A percentile compares a stretch with the other conserved stretches of the same genome.
These are phyloP conservation scores for Teunomyces funiuensis DNA, from an alignment of 805 yeast species.

Conservation along the genomic window DNA sequence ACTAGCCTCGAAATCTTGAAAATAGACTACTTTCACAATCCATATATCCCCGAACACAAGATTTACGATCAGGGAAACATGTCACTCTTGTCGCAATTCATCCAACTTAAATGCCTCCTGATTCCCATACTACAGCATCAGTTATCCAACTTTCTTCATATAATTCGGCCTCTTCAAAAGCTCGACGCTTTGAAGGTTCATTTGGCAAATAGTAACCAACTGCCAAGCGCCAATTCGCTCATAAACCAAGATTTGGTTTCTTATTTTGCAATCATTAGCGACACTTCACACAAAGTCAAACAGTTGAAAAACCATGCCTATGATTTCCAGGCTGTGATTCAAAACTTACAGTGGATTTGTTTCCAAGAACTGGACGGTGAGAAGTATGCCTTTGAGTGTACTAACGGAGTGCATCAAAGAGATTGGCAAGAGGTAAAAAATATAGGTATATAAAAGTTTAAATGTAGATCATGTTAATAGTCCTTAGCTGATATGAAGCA, in stretches of 20 bases:
- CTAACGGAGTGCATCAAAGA: neutral
- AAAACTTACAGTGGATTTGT: conserved; percentile 1
- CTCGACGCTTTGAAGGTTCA: conserved; percentile 4
- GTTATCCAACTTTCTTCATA: conserved; percentile 5
- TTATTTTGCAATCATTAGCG: conserved; percentile 1
- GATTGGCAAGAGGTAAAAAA: neutral
- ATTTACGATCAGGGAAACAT: neutral
- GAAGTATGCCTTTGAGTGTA: conserved; percentile 1
- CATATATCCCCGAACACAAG: neutral
- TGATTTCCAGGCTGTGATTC: conserved; percentile 1
- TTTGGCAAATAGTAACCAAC: neutral
- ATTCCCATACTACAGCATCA: conserved; percentile 6
- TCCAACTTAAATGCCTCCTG: conserved; percentile 4
- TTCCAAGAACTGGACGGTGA: conserved; percentile 1
- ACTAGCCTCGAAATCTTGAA: neutral
- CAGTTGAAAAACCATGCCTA: conserved; percentile 6
- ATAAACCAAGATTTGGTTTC: conserved; percentile 2
- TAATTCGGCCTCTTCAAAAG: neutral
- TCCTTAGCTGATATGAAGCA: conserved; percentile 22
- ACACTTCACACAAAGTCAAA: neutral
- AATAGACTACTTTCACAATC: conserved; percentile 1
- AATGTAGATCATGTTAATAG: conserved; percentile 33
- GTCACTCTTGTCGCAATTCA: neutral
- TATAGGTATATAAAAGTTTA: neutral
- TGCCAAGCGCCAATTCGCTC: conserved; percentile 1